Base-by-base conservation (phyloP, 164 flowering plant genomes). In the Saururus chinensis region DNA sequence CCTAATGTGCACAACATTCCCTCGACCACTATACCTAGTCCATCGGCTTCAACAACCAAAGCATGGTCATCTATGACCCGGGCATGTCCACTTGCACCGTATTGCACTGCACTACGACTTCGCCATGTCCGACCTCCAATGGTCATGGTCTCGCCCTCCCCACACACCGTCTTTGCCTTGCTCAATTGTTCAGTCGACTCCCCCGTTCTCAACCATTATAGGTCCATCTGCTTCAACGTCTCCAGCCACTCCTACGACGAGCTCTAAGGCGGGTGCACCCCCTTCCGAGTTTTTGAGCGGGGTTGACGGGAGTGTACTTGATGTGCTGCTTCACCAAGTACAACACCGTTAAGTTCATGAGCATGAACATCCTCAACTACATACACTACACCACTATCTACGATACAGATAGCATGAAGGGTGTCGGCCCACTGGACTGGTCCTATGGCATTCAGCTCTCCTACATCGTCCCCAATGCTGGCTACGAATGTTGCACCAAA, bases 171-270 rank as follows among this genome's bases (percentile, higher is more conserved):
- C 56, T 88, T 89, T 62, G 83, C 73, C 51, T 82, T 89, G 64
- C 75, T 89, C 60, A 89, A 92, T 68, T 92, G 98, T 82, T 92
- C 98, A 56, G 62, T 78, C 22, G 96, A 92, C 77, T 92, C 96
- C 8, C 96, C 98, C 0, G 82, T 87, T 5, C 83, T 83, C 65
- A 81, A 88, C 75, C 90, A 77, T 58, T 92, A 82, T 82, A 69
- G 68, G 16, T 76, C 77, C 24, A 88, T 84, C 48, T 88, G 98
- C 74, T 84, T 79, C 85, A 81, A 84, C 81, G 77, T 84, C 75
- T 75, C 90, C 26, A 87, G 84, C 49, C 95, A 89, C 72, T 70
- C 92, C 7, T 92, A 96, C 70, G 84, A 84, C 70, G 96, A 92
- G 78, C 79, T 92, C 1, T 89, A 89, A 66, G 68, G 67, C 14